Evolutionary conservation across 768 basidiomycete species (phyloP), one percentile per base, ranked within the genome.

Genomic region (Leccinum aurantiacum): DNA sequence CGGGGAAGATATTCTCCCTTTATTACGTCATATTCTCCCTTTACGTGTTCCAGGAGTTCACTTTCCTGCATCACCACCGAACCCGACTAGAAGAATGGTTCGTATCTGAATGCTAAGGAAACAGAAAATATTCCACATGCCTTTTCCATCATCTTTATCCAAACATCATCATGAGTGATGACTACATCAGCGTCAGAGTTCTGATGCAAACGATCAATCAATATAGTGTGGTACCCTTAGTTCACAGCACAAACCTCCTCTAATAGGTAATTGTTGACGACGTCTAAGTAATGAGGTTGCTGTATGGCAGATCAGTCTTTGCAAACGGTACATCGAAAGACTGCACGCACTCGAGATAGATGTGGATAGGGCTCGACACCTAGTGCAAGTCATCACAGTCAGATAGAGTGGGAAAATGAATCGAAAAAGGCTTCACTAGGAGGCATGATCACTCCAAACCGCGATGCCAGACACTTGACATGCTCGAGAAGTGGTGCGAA

Each of bases 111-210:
- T 3, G 11, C 10, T 19, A 29, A 38, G 19, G 25, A 31, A 10
- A 8, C 4, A 11, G 8, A 27, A 25, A 27, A 27, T 27, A 25
- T 1, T 2, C 17, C 33, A 3, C 24, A 8, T 33, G 48, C 61
- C 44, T 24, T 33, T 29, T 57, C 19, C 9, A 63, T 3, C 55
- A 64, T 64, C n/a, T 41, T 17, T n/a, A 63, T 19, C 63, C 63
- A 64, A 11, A 60, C 33, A 11, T 56, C 41, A 10, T 64, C 63
- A n/a, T 64, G 63, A 1, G 56, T 57, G 9, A 64, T 33, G 9
- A 56, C 62, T 24, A 63, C 46, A 14, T 19, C 6, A 29, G 41
- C 61, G 4, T 11, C 3, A 13, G 25, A n/a, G 53, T 52, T 63
- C 61, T 64, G 10, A n/a, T 5, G 1, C 19, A 37, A 19, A 13